Conservation (phyloP, 2,329 filamentous ascomycete genomes). For the Scleromitrula shiraiana region DNA sequence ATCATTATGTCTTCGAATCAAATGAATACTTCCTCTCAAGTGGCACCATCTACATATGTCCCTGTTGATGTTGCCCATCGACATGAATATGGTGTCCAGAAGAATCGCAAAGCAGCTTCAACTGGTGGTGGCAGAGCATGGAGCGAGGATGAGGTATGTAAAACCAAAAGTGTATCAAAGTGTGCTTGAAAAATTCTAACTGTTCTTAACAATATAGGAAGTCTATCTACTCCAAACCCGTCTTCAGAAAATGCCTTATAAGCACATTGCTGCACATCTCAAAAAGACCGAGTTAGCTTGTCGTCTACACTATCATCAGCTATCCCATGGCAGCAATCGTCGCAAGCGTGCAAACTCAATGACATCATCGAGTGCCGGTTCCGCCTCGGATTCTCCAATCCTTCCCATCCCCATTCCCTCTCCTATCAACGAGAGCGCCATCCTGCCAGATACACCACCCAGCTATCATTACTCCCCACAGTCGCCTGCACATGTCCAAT, state of each 20-base stretch:
- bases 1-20: conserved; percentile 29
- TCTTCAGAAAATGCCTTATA: conserved; percentile 83
- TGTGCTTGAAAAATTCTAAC: neutral
- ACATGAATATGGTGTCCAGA: conserved; percentile 52
- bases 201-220: conserved; percentile 46
- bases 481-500: conserved; percentile 26
- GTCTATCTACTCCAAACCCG: conserved; percentile 76
- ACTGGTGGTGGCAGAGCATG: conserved; percentile 72
- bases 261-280: conserved; percentile 76
- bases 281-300: conserved; percentile 86
- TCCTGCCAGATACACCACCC: conserved; percentile 26
- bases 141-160: conserved; percentile 72
- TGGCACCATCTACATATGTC: conserved; percentile 24
- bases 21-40: conserved; percentile 29
- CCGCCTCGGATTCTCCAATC: conserved; percentile 42
- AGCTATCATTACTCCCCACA: conserved; percentile 33
- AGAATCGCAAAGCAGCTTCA: conserved; percentile 59
- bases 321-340: conserved; percentile 74
- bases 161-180: neutral
- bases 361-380: conserved; percentile 53
- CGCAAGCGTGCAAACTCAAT: conserved; percentile 68
- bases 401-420: conserved; percentile 41
- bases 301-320: conserved; percentile 79
- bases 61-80: conserved; percentile 46
- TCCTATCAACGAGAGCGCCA: conserved; percentile 37